A percentile compares a stretch with the other conserved stretches of the same genome.
Evolutionary conservation across 495 filamentous ascomycete genomes (phyloP).

Genomic region (Bacidia rubella): DNA sequence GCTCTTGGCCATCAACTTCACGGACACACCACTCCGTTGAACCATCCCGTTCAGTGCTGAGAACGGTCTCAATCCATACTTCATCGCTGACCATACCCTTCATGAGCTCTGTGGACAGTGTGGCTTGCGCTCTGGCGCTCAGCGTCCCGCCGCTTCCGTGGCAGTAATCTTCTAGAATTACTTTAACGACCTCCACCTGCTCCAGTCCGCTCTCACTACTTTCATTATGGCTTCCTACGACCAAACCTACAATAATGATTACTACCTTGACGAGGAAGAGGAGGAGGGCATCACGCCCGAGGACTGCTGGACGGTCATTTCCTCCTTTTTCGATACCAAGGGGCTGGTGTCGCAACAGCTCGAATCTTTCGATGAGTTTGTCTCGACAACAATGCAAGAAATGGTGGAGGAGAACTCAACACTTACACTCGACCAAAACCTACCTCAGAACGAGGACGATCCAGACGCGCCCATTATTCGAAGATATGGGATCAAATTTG

Average conservation of each 20-base stretch:
- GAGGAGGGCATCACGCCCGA: slow-evolving; percentile 68
- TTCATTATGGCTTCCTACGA: slow-evolving; percentile 39
- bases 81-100: not conserved
- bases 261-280: slow-evolving; percentile 51
- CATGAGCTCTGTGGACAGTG: not conserved
- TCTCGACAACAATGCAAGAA: slow-evolving; percentile 80
- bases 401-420: slow-evolving; percentile 78
- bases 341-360: slow-evolving; percentile 95
- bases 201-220: not conserved
- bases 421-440: slow-evolving; percentile 77
- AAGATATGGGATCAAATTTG: slow-evolving; percentile 88
- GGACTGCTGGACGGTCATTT: slow-evolving; percentile 96
- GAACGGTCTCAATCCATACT: no score
- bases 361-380: slow-evolving; percentile 96
- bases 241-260: slow-evolving; percentile 34
- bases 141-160: not conserved
- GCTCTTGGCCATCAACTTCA: no score
- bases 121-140: not conserved
- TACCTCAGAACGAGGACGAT: slow-evolving; percentile 55
- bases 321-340: slow-evolving; percentile 87
- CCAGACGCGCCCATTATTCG: slow-evolving; percentile 61
- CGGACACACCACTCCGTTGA: no score
- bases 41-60: no score
- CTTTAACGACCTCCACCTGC: not conserved
- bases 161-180: not conserved